Evolutionary conservation across 73 alveolate species (phyloP), one percentile per base, ranked within the genome.

Genomic region (Uronychia setigera): DNA sequence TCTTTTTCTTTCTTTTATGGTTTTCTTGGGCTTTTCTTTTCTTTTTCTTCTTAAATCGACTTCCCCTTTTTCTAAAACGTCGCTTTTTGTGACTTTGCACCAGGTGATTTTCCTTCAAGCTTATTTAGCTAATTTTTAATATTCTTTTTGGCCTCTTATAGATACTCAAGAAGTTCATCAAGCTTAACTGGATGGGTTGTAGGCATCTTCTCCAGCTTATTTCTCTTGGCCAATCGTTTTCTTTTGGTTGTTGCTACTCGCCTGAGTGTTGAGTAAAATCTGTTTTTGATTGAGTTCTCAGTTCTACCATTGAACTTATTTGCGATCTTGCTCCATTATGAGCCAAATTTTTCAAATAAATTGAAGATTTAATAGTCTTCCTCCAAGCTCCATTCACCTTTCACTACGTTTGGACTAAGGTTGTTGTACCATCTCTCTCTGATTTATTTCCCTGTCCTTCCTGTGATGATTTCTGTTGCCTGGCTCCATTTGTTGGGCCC

Each of bases 401-500:
- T 92, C 77, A 57, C 85, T 67, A 94, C 77, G 29, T 34, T 57
- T 31, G 97, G 96, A 83, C 87, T 87, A 1, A 94, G 87, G 79
- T 81, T 81, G 83, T 94, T 94, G 87, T 89, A 88, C 98, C 98
- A 92, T 76, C 93, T 93, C 77, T 92, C 96, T 75, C 94, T 35
- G 80, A 89, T 83, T 75, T 92, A 78, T 67, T 92, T 86, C 1
- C 93, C 94, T 29, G 89, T 94, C 60, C 99, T 67, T 75, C 96
- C 97, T 0, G 95, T 94, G 86, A 96, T 80, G 35, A 87, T 81
- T 80, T 86, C 87, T 11, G 99, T 87, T 59, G 93, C 86, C 74
- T 87, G 78, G 58, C 94, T 92, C 99, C 99, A 96, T 59, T 96
- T 94, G 58, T 92, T 59, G 33, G 98, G 95, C 0, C 99, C 99